Conservation (phyloP, 2,329 filamentous ascomycete genomes). For the Sporothrix humicola region DNA sequence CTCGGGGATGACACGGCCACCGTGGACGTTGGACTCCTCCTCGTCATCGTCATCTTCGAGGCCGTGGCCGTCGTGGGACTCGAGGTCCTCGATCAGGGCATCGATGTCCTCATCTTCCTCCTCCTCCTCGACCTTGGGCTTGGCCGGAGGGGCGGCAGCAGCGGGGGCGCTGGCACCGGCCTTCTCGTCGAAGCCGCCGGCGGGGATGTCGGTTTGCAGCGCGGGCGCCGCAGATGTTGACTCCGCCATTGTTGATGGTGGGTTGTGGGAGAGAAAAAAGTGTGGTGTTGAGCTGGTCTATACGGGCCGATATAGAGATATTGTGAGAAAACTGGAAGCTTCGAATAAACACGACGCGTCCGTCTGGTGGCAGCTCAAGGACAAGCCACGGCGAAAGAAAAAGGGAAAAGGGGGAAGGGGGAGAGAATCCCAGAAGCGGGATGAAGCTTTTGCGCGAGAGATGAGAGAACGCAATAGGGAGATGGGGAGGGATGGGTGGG, state of each 20-base stretch:
- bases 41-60: constrained; percentile 65
- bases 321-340: constrained; percentile 35
- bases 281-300: constrained; percentile 35
- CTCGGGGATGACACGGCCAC: constrained; percentile 69
- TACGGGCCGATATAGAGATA: constrained; percentile 27
- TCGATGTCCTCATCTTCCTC: constrained; percentile 86
- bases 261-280: constrained; percentile 44
- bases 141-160: constrained; percentile 45
- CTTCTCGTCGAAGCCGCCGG: constrained; percentile 70
- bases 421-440: constrained; percentile 28
- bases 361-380: constrained; percentile 36
- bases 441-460: constrained; percentile 33
- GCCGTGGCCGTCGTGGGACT: constrained; percentile 76
- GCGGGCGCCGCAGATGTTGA: constrained; percentile 59
- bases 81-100: constrained; percentile 83
- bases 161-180: constrained; percentile 37
- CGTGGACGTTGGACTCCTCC: constrained; percentile 53
- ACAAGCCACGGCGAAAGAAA: constrained; percentile 32
- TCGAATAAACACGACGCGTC: constrained; percentile 29
- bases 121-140: constrained; percentile 57
- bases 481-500: constrained; percentile 27
- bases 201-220: constrained; percentile 68
- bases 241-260: constrained; percentile 57
- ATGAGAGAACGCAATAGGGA: constrained; percentile 27
- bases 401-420: constrained; percentile 25